Evolutionary conservation across 345 rosid genomes (phyloP).

Genomic region (Kandelia obovata): DNA sequence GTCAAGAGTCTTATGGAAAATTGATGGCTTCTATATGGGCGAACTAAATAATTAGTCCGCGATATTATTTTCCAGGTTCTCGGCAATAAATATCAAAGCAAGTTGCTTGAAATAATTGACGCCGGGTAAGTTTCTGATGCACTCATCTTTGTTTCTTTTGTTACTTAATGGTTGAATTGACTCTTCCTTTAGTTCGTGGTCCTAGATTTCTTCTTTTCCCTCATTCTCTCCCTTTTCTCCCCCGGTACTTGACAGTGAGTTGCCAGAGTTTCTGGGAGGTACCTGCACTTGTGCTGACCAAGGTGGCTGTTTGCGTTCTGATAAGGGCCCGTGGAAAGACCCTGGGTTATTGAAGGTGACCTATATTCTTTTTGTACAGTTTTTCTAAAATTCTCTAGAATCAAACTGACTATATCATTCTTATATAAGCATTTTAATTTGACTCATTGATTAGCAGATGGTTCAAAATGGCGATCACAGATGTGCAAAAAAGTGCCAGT

Average conservation of each 20-base stretch:
- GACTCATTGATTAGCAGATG: conserved; percentile 42
- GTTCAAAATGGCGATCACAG: conserved; percentile 70
- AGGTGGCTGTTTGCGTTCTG: conserved; percentile 91
- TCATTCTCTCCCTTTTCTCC: not conserved
- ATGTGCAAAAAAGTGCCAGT: conserved; percentile 40
- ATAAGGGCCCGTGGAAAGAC: conserved; percentile 95
- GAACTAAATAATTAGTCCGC: conserved; percentile 11
- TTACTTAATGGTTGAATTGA: not conserved
- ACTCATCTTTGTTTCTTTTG: not conserved
- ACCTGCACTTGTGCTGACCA: conserved; percentile 76
- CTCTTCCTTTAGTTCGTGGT: not conserved
- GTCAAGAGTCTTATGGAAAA: conserved; percentile 6
- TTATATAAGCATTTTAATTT: not conserved
- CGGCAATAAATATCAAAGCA: conserved; percentile 89
- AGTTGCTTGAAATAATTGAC: conserved; percentile 88
- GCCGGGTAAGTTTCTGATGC: conserved; percentile 43
- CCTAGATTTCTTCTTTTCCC: not conserved
- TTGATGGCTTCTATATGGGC: conserved; percentile 8
- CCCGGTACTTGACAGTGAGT: conserved; percentile 47
- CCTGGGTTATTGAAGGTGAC: conserved; percentile 66
- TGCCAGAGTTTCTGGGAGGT: conserved; percentile 92
- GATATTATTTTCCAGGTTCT: conserved; percentile 60
- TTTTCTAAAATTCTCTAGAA: conserved; percentile 4
- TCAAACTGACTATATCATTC: not conserved
- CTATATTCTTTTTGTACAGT: not conserved